Base-by-base conservation (phyloP, 495 filamentous ascomycete species). In the Cladorrhinum samala region DNA sequence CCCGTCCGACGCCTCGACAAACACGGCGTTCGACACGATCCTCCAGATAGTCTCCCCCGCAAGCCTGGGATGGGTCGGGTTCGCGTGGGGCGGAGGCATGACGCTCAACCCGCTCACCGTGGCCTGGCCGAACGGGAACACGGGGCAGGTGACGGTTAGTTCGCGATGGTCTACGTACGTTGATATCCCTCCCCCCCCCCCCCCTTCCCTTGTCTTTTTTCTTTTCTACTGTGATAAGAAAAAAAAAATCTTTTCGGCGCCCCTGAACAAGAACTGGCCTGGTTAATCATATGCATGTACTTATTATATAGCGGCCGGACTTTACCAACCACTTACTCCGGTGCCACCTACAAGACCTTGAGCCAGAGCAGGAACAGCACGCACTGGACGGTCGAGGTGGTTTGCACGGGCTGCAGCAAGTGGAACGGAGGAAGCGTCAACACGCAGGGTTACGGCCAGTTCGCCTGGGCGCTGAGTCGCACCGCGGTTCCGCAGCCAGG, bases 11-110 rank as follows among this genome's bases (percentile, higher is more conserved):
- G 40, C 64, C 0, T 17, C 67, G 9, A 14, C 21, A 16, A 16
- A 14, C 9, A 59, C 59, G 0, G 54, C 71, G 1, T 77, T 69
- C 47, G 74, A 77, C 50, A 60, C 70, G 9, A 61, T 78, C 1
- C 56, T 77, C 24, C 71, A 74, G 57, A 62, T 77, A 17, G 59
- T 69, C 30, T 62, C 72, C 19, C 70, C 70, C 1, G 63, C 66
- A 8, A 37, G 57, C 8, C 64, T 69, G 6, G 70, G 66, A 23
- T 78, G 76, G 76, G 66, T 64, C 2, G 74, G 70, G 9, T 56
- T 77, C 30, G 63, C 70, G 6, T 77, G 72, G 74, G 74, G 70
- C 46, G 74, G 76, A 13, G 67, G 60, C 16, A 77, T 78, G 76
- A 51, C 62, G 13, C 59, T 61, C 21, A 77, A 77, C 55, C 76